phyloP scores from a whole-genome alignment of 163 green algal genomes.

The Scenedesmus sp. region DNA sequence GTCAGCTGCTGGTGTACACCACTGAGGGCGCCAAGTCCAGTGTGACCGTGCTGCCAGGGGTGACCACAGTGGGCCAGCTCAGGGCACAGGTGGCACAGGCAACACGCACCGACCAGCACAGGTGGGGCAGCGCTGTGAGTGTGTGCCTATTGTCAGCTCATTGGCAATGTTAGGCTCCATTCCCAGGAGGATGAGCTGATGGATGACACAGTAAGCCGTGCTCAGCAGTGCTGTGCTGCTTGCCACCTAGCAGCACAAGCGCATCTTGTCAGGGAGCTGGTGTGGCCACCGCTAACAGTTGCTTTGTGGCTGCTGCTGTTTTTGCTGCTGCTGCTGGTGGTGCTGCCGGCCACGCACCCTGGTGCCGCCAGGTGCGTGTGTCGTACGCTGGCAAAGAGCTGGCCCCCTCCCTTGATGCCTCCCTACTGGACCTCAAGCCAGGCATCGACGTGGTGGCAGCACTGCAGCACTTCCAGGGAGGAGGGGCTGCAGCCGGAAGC shows the following conservation, averaged over 20 bases:
- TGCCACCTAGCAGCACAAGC: not conserved
- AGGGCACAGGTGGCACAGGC: not conserved
- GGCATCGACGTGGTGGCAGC: not conserved
- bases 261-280: too few relatives aligned
- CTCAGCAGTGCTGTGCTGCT: not conserved
- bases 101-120: not conserved
- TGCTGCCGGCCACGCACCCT: not conserved
- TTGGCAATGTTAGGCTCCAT: too few relatives aligned
- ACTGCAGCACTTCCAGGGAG: conserved; percentile 11
- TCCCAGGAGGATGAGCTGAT: not conserved
- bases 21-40: not conserved
- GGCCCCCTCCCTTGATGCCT: not conserved
- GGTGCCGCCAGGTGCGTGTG: not conserved
- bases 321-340: not conserved
- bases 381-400: conserved; percentile 34
- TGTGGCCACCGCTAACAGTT: too few relatives aligned
- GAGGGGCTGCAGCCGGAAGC: not conserved
- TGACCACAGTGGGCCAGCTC: conserved; percentile 13
- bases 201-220: not conserved
- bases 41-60: not conserved
- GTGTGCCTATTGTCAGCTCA: not conserved
- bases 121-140: not conserved
- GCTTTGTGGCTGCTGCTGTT: not conserved
- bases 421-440: not conserved
- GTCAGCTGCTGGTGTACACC: not conserved